Base-by-base conservation (phyloP, 495 filamentous ascomycete species). In the Monascus purpureus region DNA sequence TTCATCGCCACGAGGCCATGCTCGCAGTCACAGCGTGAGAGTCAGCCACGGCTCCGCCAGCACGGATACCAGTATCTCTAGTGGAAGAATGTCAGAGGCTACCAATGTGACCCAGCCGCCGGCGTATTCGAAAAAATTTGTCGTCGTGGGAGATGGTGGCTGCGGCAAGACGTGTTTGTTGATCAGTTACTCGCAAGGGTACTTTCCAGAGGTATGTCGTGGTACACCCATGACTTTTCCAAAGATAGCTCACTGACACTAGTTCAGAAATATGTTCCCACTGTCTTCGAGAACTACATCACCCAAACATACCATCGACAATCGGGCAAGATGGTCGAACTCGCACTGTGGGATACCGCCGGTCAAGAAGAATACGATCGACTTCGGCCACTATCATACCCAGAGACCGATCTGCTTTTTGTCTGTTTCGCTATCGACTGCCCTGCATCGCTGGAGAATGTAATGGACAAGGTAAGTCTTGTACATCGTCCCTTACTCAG, bases 341-440 rank as follows among this genome's bases (percentile, higher is more conserved):
- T 97, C 26, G 90, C 90, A 11, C 73, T 97, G 15, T 97, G 90
- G 90, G 90, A 97, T 64, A 97, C 90, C 17, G 90, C 90, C 45
- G 90, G 90, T 20, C 90, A 97, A 57, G 90, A 97, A 58, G 92
- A 96, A 61, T 97, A 97, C 55, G 90, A 97, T 55, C 80, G 90
- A 41, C 64, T 97, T 39, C 77, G 90, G 37, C 90, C 90, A 19
- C 73, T 97, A 17, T 95, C 88, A 18, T 97, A 97, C 54, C 90
- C 90, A 2, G 90, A 96, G 57, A 97, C 90, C 13, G 92, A 97
- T 52, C 73, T 97, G 11, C 69, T 96, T 25, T 95, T 97, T 54
- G 90, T 97, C 43, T 97, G 90, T 67, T 97, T 97, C 61, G 92
- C 92, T 36, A 92, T 97, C 40, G 90, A 97, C 63, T 97, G 92